Percentiles rank a stretch among this genome's conserved stretches.
Evolutionary conservation across 2,329 filamentous ascomycete genomes (phyloP).

Genomic region (Mollisiaceae sp.): DNA sequence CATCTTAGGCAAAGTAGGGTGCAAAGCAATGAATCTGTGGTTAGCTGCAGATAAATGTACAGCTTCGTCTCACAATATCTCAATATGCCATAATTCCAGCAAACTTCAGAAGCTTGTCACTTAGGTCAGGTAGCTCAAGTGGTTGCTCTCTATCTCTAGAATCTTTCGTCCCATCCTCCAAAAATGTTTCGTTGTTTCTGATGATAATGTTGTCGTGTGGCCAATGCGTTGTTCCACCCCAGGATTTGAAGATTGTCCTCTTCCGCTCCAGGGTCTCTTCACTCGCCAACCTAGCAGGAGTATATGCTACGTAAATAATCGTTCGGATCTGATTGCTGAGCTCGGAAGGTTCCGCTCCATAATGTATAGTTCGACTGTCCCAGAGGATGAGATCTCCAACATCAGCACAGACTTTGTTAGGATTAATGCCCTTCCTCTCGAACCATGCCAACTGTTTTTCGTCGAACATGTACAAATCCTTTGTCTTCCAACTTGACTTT

Average conservation of each 20-base stretch:
- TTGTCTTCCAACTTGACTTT: conserved; percentile 26
- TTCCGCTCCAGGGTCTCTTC: conserved; percentile 50
- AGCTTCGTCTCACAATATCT: neutral
- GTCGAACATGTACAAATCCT: conserved; percentile 42
- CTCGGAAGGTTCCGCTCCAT: conserved; percentile 37
- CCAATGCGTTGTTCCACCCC: conserved; percentile 51
- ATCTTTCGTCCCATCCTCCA: conserved; percentile 36
- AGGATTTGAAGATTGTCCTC: conserved; percentile 48
- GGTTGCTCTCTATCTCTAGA: conserved; percentile 35
- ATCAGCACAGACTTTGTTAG: conserved; percentile 48
- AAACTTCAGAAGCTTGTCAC: conserved; percentile 39
- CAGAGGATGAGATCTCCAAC: conserved; percentile 52
- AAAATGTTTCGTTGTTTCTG: conserved; percentile 19
- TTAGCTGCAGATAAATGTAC: neutral
- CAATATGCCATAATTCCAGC: conserved; percentile 39
- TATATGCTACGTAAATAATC: conserved; percentile 41
- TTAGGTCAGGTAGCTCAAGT: conserved; percentile 37
- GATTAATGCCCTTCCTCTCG: conserved; percentile 45
- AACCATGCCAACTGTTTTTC: conserved; percentile 47
- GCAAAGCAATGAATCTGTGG: no score
- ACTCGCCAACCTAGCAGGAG: conserved; percentile 48
- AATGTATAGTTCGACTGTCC: conserved; percentile 55
- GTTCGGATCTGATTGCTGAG: conserved; percentile 28
- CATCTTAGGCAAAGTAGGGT: no score
- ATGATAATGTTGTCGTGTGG: conserved; percentile 43